Percentiles rank a stretch among this genome's conserved stretches.
Conservation (phyloP, 2,329 filamentous ascomycete species). For the Periconia sp. region DNA sequence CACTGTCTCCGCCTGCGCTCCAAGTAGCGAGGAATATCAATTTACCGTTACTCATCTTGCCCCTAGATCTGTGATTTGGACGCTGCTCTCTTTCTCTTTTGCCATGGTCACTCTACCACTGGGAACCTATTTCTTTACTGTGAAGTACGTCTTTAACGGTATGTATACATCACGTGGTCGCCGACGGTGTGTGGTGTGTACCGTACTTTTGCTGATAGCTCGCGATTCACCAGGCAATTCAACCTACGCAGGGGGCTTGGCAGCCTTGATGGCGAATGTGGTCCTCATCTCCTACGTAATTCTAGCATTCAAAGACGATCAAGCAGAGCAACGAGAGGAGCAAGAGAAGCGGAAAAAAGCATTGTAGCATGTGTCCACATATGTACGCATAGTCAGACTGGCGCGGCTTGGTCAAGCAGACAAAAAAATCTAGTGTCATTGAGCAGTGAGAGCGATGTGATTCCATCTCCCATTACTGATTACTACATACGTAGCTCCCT, state of each 20-base stretch:
- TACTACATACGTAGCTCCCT: constrained; percentile 17
- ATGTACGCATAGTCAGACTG: neutral
- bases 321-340: constrained; percentile 51
- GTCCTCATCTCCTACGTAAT: constrained; percentile 89
- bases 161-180: constrained; percentile 23
- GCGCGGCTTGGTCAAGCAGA: too few species aligned
- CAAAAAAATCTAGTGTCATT: neutral
- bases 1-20: neutral
- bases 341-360: constrained; percentile 49
- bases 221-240: constrained; percentile 67
- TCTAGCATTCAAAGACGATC: constrained; percentile 88
- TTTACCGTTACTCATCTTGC: too few species aligned
- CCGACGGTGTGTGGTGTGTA: too few species aligned
- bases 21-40: too few species aligned
- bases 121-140: constrained; percentile 81
- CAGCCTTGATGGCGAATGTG: constrained; percentile 87
- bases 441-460: neutral
- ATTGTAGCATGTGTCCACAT: neutral
- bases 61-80: constrained; percentile 77
- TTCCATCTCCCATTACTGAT: constrained; percentile 21
- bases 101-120: constrained; percentile 90
- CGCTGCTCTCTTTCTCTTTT: constrained; percentile 85
- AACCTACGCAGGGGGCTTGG: constrained; percentile 81
- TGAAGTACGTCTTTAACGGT: constrained; percentile 79
- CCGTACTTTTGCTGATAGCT: neutral